Evolutionary conservation across 805 yeast species (phyloP).

Genomic region (Kodamaea jinghongensis): DNA sequence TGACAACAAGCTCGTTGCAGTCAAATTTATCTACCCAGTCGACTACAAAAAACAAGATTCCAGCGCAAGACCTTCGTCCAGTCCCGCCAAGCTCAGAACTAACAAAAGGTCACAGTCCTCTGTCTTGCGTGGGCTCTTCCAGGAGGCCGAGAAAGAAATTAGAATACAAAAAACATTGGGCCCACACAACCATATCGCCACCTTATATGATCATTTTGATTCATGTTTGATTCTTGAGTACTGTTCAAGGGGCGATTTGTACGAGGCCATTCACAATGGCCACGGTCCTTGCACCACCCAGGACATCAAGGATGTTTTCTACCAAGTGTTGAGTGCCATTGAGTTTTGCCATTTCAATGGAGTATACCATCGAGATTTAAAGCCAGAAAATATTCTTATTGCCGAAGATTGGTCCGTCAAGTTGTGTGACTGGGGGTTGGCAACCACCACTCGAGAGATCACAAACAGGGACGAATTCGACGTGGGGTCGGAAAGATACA

Average conservation of each 20-base stretch:
- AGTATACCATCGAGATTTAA: conserved; percentile 27
- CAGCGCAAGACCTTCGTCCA: conserved; percentile 26
- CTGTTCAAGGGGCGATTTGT: conserved; percentile 84
- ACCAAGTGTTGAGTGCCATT: conserved; percentile 49
- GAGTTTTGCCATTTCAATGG: conserved; percentile 48
- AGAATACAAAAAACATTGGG: conserved; percentile 63
- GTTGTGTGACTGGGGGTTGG: conserved; percentile 59
- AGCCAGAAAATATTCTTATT: conserved; percentile 26
- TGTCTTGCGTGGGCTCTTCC: conserved; percentile 32
- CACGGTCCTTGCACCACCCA: conserved; percentile 59
- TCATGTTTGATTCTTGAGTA: conserved; percentile 65
- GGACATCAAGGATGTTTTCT: conserved; percentile 54
- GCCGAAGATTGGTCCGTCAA: conserved; percentile 52
- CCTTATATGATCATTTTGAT: conserved; percentile 49
- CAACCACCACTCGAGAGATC: conserved; percentile 51
- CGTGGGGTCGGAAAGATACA: conserved; percentile 85
- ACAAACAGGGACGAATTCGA: conserved; percentile 62
- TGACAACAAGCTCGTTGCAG: conserved; percentile 60
- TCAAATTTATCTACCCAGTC: conserved; percentile 74
- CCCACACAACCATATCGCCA: conserved; percentile 43
- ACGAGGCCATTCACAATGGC: conserved; percentile 68
- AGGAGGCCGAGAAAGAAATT: conserved; percentile 69
- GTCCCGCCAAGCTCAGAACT: conserved; percentile 34
- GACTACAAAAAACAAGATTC: conserved; percentile 31
- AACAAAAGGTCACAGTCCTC: conserved; percentile 14